Percentiles rank a stretch among this genome's conserved stretches.
Conservation (phyloP, 2,329 filamentous ascomycete species). For the Gnomoniopsis smithogilvyi region DNA sequence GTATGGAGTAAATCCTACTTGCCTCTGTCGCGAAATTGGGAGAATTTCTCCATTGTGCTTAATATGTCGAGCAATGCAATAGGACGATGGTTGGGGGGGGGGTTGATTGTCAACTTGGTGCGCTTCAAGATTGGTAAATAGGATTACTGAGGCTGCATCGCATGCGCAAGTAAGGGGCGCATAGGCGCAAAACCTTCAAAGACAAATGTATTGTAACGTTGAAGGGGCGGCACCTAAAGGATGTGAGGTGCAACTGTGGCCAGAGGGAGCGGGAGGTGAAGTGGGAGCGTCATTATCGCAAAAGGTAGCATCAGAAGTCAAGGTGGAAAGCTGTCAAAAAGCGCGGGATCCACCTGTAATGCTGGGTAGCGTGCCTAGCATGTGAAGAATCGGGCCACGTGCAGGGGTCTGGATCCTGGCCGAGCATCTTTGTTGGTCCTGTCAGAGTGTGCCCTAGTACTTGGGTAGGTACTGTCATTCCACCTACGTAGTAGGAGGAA, state of each 20-base stretch:
- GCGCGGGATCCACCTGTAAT: background rate
- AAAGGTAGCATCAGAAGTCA: background rate
- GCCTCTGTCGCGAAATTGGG: constrained; percentile 90
- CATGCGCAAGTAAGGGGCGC: constrained; percentile 1
- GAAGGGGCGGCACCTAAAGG: background rate
- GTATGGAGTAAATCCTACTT: constrained; percentile 22
- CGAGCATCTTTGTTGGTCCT: too few relatives aligned
- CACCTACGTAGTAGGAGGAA: too few relatives aligned
- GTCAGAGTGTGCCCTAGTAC: background rate
- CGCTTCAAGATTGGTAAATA: background rate
- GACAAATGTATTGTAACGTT: background rate
- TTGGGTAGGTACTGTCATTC: too few relatives aligned
- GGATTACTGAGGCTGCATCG: background rate
- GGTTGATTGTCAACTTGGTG: background rate
- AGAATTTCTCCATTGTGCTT: constrained; percentile 85
- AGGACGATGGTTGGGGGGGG: background rate
- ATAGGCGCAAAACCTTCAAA: background rate
- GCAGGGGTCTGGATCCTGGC: background rate
- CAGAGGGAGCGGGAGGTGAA: background rate
- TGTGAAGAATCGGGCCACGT: background rate
- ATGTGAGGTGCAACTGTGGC: background rate
- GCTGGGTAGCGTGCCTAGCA: background rate
- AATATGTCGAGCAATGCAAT: too few relatives aligned
- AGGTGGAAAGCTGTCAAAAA: background rate
- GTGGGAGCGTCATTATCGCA: background rate